Evolutionary conservation across 1,139 yeast genomes (phyloP), one percentile per base, ranked within the genome.

Genomic region (Arxiozyma slooffiae): DNA sequence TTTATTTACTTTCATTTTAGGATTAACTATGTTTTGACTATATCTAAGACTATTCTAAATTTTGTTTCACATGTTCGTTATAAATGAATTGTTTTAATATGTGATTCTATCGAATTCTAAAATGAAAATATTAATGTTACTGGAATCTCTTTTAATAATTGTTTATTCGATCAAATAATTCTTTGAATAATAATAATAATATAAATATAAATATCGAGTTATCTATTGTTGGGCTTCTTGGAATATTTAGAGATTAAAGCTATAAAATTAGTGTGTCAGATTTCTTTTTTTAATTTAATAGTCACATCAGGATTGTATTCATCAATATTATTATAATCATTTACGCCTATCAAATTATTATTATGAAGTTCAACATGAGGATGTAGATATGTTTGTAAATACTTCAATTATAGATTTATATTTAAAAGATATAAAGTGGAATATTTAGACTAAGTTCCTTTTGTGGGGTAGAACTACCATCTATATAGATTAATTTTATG

Each of bases 381-480:
- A 47, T 55, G 57, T 38, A 53, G 22, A 38, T 49, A 47, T 11
- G 52, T 52, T 17, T 46, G 11, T 37, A 61, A 23, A 49, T 57
- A 56, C 30, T 50, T 39, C 34, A 60, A 46, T 43, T 64, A 44
- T 41, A 56, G 39, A 16, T 56, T 50, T 58, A 60, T 57, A 45
- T 60, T 61, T 43, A 61, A 45, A 22, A 61, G 26, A 4, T 64
- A 64, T 46, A 61, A 39, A 2, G 63, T 58, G 44, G 60, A 63
- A 46, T 54, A 57, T 46, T 61, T 61, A n/a, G 48, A 3, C 44
- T 50, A 41, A 60, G 36, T 40, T 52, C 55, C 7, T 45, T 44
- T 39, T 50, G 50, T 18, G 48, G 37, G 7, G 34, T 37, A 3
- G 55, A 46, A 17, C 21, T 26, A 16, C 53, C 52, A 36, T 47